Percentiles rank a stretch among this genome's conserved stretches.
phyloP scores from a whole-genome alignment of 345 rosid species.

The Eucalyptus cloeziana region DNA sequence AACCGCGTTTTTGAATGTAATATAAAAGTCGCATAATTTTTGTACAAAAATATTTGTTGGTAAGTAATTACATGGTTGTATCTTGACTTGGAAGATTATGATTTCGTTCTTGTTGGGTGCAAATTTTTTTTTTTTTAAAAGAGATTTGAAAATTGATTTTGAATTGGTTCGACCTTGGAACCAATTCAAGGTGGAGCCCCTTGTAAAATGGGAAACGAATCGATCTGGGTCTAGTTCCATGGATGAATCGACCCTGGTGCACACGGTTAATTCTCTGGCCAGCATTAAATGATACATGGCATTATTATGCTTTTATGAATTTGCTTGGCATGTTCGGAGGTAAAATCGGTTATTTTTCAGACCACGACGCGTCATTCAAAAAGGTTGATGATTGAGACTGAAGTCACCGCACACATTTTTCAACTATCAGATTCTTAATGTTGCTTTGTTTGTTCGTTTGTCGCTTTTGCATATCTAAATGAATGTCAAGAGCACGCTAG shows the following conservation, averaged over 20 bases:
- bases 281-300: background rate
- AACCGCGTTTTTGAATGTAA: background rate
- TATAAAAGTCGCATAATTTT: background rate
- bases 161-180: background rate
- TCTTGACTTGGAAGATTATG: background rate
- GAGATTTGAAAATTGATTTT: background rate
- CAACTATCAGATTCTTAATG: background rate
- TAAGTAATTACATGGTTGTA: background rate
- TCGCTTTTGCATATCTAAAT: background rate
- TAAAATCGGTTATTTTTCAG: background rate
- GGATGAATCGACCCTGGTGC: background rate
- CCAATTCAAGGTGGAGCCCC: background rate
- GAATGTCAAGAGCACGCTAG: background rate
- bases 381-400: background rate
- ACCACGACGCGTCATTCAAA: background rate
- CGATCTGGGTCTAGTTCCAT: background rate
- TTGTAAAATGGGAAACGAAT: background rate
- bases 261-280: background rate
- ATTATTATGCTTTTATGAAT: background rate
- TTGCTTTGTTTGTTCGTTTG: background rate
- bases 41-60: background rate
- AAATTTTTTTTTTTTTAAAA: background rate
- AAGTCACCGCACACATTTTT: background rate
- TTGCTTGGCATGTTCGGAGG: background rate
- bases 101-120: background rate